Conservation (phyloP, 345 rosid species). For the Eucalyptus shirleyi region DNA sequence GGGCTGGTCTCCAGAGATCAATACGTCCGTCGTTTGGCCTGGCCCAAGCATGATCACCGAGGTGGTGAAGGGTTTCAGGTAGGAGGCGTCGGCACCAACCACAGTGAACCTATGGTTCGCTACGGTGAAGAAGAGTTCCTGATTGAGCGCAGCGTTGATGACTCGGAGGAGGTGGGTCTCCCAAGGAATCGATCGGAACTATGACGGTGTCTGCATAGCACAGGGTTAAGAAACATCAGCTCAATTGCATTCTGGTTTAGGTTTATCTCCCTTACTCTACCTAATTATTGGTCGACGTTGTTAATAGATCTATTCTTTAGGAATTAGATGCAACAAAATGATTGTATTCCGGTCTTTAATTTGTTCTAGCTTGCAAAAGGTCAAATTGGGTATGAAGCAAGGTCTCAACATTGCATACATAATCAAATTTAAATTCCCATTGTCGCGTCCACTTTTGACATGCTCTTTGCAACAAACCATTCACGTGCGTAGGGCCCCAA, state of each 20-base stretch:
- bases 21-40: conserved; percentile 89
- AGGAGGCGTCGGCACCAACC: conserved; percentile 87
- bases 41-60: conserved; percentile 82
- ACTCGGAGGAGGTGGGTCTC: conserved; percentile 78
- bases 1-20: conserved; percentile 62
- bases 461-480: neutral
- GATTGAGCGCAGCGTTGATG: conserved; percentile 81
- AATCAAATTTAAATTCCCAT: neutral
- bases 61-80: conserved; percentile 67
- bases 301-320: neutral
- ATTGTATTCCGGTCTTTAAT: neutral
- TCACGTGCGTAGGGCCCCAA: neutral
- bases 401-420: neutral
- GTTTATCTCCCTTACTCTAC: neutral
- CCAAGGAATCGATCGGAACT: conserved; percentile 55
- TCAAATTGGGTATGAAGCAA: neutral
- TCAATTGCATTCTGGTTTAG: neutral
- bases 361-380: neutral
- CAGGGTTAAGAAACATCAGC: neutral
- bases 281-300: neutral
- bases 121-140: conserved; percentile 62
- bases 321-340: neutral
- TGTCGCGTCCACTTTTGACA: neutral
- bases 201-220: conserved; percentile 43
- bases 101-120: conserved; percentile 85